A percentile compares a stretch with the other conserved stretches of the same genome.
These are phyloP conservation scores for Silene coronaria DNA, from an alignment of 179 eudicot species.

Conservation along the genomic window DNA sequence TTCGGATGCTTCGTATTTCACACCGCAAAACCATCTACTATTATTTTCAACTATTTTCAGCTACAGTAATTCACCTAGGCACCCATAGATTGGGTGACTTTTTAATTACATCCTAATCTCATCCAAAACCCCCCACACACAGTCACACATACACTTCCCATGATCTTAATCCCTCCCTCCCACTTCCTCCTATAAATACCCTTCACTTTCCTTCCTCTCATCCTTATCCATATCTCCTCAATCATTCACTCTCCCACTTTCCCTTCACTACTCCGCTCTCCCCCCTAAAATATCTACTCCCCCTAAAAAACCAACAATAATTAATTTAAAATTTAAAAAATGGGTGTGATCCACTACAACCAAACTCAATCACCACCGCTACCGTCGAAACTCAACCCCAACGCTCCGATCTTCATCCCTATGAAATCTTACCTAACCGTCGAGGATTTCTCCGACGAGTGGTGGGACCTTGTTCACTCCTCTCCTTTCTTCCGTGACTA, in stretches of 20 bases:
- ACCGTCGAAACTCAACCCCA: constrained; percentile 22
- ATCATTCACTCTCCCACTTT: neutral
- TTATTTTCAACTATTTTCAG: too few relatives aligned
- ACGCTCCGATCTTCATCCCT: constrained; percentile 37
- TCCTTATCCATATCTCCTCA: neutral
- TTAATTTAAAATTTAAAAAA: neutral
- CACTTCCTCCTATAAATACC: neutral
- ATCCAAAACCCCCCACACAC: too few relatives aligned
- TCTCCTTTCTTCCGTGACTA: constrained; percentile 35
- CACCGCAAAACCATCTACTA: too few relatives aligned
- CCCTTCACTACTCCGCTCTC: neutral
- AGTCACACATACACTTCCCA: too few relatives aligned
- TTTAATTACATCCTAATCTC: too few relatives aligned
- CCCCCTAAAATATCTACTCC: neutral
- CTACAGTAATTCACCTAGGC: too few relatives aligned
- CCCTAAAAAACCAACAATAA: neutral
- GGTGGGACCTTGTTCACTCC: constrained; percentile 35
- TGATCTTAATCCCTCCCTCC: neutral
- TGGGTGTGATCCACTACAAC: constrained; percentile 28
- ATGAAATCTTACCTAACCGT: constrained; percentile 29
- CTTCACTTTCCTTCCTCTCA: neutral
- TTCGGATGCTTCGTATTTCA: too few relatives aligned
- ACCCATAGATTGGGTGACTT: too few relatives aligned
- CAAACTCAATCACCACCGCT: constrained; percentile 8
- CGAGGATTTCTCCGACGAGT: constrained; percentile 33